These are phyloP conservation scores for Pythium brachiatum DNA, from an alignment of 352 stramenopile species.

Conservation along the genomic window DNA sequence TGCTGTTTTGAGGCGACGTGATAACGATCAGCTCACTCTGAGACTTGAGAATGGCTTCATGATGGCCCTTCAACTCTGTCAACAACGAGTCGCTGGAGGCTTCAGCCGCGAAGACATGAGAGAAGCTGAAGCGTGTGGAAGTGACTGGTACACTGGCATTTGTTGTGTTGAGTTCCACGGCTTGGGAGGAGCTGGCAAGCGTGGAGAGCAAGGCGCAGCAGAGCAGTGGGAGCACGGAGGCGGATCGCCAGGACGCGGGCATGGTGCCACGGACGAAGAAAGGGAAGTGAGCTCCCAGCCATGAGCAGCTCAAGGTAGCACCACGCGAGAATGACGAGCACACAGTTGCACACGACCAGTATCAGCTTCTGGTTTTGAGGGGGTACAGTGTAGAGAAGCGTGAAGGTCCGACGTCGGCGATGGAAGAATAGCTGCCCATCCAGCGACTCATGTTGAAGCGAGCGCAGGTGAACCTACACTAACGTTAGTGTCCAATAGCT, in stretches of 20 bases:
- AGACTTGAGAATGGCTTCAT: neutral
- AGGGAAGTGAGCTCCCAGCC: neutral
- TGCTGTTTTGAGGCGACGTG: conserved; percentile 2
- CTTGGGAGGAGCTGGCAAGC: neutral
- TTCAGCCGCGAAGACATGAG: conserved; percentile 11
- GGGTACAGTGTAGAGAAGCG: neutral
- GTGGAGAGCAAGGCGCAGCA: neutral
- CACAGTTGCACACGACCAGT: neutral
- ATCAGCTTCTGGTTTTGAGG: neutral
- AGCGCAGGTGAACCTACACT: neutral
- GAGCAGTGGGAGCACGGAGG: neutral
- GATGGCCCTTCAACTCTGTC: neutral
- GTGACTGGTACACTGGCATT: neutral
- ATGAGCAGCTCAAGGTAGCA: neutral
- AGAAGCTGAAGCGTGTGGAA: conserved; percentile 15
- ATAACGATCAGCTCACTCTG: conserved; percentile 15
- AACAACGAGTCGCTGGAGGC: neutral
- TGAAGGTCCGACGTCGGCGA: neutral
- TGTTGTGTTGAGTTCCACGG: neutral
- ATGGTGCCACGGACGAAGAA: neutral
- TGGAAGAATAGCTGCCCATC: neutral
- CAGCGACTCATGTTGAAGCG: neutral
- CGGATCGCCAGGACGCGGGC: neutral
- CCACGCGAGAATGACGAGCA: neutral
- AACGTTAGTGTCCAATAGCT: neutral